phyloP scores from a whole-genome alignment of 306 rosid genomes.

The Adenanthera pavonina region DNA sequence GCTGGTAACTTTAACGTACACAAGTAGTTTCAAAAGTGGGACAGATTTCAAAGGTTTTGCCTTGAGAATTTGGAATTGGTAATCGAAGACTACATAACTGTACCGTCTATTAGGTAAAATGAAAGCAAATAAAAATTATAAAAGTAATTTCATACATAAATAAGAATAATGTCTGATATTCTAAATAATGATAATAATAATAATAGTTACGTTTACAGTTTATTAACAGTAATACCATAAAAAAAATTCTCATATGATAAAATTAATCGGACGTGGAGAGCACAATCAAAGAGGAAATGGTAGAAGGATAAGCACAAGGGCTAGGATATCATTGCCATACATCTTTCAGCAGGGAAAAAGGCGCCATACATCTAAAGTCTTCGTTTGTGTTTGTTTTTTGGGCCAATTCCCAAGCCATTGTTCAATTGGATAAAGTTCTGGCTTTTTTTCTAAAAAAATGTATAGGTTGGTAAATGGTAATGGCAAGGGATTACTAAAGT shows the following conservation, averaged over 20 bases:
- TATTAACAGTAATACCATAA: too few species aligned
- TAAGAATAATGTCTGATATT: too few species aligned
- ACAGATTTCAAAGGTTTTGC: neutral
- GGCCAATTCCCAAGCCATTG: neutral
- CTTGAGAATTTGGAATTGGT: neutral
- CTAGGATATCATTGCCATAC: neutral
- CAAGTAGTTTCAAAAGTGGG: neutral
- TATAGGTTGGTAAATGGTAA: too few species aligned
- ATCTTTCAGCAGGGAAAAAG: too few species aligned
- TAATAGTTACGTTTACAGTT: too few species aligned
- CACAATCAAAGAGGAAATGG: neutral
- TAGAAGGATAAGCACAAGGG: neutral
- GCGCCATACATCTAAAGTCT: too few species aligned
- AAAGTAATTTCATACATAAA: too few species aligned
- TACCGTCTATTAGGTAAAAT: too few species aligned
- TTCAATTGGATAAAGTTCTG: neutral
- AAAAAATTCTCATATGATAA: neutral
- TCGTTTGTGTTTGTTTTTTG: too few species aligned
- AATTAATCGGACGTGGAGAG: neutral
- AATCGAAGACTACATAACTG: neutral
- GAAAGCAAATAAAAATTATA: too few species aligned
- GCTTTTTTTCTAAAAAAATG: too few species aligned
- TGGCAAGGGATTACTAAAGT: neutral
- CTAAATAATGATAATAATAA: too few species aligned
- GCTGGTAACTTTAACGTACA: neutral